Percentiles rank a stretch among this genome's conserved stretches.
phyloP scores from a whole-genome alignment of 2,329 filamentous ascomycete species.

The Ascocoryne sarcoides region DNA sequence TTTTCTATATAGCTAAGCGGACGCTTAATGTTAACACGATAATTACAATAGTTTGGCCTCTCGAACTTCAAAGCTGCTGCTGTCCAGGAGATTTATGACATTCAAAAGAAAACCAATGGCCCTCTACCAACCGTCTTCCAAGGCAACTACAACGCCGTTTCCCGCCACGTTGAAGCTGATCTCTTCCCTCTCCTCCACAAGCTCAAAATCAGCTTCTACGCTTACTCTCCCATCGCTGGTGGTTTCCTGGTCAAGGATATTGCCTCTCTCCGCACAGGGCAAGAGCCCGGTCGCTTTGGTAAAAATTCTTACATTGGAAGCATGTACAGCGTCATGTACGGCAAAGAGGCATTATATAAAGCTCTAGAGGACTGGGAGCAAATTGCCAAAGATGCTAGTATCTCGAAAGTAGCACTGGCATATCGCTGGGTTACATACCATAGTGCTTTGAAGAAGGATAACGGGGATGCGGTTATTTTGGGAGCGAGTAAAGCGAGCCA shows the following conservation, averaged over 20 bases:
- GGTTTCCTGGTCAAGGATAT: constrained; percentile 43
- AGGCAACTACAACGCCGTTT: constrained; percentile 27
- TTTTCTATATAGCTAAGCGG: constrained; percentile 24
- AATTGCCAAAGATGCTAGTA: constrained; percentile 25
- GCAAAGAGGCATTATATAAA: constrained; percentile 12
- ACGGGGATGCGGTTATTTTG: constrained; percentile 28
- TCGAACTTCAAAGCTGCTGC: constrained; percentile 27
- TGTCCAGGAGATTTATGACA: constrained; percentile 26
- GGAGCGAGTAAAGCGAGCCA: constrained; percentile 18
- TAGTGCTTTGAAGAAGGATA: constrained; percentile 19
- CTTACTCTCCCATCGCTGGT: constrained; percentile 57
- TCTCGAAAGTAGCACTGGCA: constrained; percentile 29
- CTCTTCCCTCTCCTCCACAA: constrained; percentile 45
- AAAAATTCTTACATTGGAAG: constrained; percentile 7
- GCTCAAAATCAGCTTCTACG: constrained; percentile 31
- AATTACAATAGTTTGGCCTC: constrained; percentile 27
- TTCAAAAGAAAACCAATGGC: constrained; percentile 23
- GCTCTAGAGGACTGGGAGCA: constrained; percentile 24
- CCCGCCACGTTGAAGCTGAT: constrained; percentile 49
- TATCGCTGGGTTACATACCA: constrained; percentile 31
- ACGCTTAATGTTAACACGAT: constrained; percentile 45
- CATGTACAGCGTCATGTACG: constrained; percentile 18
- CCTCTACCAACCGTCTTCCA: constrained; percentile 29
- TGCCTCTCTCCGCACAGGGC: constrained; percentile 3
- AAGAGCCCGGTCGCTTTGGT: constrained; percentile 21